Evolutionary conservation across 2,329 filamentous ascomycete species (phyloP).

Genomic region (Phoma sp.): DNA sequence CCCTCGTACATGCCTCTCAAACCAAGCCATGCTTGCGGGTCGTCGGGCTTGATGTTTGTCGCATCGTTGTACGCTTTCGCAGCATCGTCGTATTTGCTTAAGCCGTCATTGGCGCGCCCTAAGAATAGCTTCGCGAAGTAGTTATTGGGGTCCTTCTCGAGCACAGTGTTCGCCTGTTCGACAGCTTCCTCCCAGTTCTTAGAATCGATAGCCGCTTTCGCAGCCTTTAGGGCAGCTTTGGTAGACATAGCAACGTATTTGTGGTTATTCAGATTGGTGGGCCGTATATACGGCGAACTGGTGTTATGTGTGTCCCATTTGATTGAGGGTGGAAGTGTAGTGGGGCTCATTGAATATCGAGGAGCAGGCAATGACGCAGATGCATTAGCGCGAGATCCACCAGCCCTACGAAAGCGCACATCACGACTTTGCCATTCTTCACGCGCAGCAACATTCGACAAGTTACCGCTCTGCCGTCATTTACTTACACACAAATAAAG

Average conservation of each 20-base stretch:
- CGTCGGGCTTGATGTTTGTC: conserved; percentile 71
- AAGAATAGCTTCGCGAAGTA: conserved; percentile 91
- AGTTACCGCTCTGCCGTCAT: conserved; percentile 1
- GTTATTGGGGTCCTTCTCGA: conserved; percentile 75
- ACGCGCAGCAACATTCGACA: conserved; percentile 1
- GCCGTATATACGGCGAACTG: conserved; percentile 20
- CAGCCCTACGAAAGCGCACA: conserved; percentile 39
- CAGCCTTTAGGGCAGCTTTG: conserved; percentile 81
- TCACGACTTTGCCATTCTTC: conserved; percentile 17
- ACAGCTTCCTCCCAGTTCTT: conserved; percentile 80
- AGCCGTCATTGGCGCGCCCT: conserved; percentile 82
- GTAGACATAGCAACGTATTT: conserved; percentile 36
- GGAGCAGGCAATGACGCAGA: conserved; percentile 31
- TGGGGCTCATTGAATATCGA: conserved; percentile 19
- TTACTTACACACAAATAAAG: neutral
- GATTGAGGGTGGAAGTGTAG: conserved; percentile 15
- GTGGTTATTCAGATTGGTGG: neutral
- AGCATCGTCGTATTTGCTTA: conserved; percentile 71
- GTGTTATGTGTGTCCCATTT: conserved; percentile 33
- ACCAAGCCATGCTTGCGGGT: conserved; percentile 90
- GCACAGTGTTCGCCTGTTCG: conserved; percentile 69
- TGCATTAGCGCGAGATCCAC: conserved; percentile 27
- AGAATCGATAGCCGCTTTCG: conserved; percentile 77
- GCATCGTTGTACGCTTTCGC: conserved; percentile 79
- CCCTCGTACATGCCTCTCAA: conserved; percentile 85